Base-by-base conservation (phyloP, 257 asterid species). In the Penstemon davidsonii region DNA sequence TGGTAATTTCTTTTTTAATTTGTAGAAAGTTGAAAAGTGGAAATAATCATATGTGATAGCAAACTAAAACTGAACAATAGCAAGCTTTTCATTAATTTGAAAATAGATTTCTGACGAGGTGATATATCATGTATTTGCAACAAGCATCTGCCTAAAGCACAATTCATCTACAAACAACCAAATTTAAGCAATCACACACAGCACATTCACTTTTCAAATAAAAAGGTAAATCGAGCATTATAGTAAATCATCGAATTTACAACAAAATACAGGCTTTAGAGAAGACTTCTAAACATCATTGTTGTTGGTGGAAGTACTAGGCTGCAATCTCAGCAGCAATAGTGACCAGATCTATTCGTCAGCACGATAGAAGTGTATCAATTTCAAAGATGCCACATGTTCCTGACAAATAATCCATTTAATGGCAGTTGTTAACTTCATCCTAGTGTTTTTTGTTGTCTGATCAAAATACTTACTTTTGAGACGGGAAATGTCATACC, bases 341-440 rank as follows among this genome's bases (percentile, higher is more conserved):
- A 43, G 62, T 60, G 18, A 53, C 62, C 80, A 63, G 60, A 70
- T 70, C 75, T 41, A 75, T 55, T 63, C 78, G 70, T 52, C 59
- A 12, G 92, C 95, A 8, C 83, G 90, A 70, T 92, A 92, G 72
- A 92, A 92, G 79, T 74, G 87, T 49, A 89, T 82, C 74, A 87
- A 62, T 74, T 86, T 89, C 78, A 87, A 83, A 33, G 82, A 67
- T 50, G 81, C 71, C 18, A 82, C 85, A 53, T 60, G 58, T 74
- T 89, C 98, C 98, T 91, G 78, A 66, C 15, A 75, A 15, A 15
- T 37, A 50, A 66, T 33, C 67, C 74, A 72, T 66, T n/a, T 6
- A 19, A 59, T 0, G 37, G 69, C 12, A 56, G 46, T 57, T 15
- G 69, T 72, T 52, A 71, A 69, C 50, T 49, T 67, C 62, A 5